These are phyloP conservation scores for Deakozyma indianensis DNA, from an alignment of 805 yeast species.

Conservation along the genomic window DNA sequence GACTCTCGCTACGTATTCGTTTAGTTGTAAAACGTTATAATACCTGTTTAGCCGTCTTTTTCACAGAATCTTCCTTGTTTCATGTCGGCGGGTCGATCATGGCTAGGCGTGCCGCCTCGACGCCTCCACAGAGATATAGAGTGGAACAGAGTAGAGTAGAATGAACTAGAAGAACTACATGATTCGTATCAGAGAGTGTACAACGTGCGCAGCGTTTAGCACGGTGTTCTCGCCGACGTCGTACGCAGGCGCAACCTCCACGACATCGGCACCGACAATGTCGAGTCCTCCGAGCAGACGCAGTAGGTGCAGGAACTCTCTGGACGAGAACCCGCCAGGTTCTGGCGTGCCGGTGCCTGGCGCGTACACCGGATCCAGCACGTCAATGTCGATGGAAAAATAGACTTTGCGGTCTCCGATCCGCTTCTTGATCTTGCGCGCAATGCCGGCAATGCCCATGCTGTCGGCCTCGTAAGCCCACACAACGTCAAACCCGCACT, in stretches of 20 bases:
- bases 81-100: no score
- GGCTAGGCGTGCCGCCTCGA: no score
- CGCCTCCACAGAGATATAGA: no score
- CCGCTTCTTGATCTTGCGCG: conserved; percentile 32
- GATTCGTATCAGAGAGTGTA: conserved; percentile 3
- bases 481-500: conserved; percentile 46
- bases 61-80: no score
- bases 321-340: conserved; percentile 36
- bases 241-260: conserved; percentile 39
- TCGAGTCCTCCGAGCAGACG: conserved; percentile 32
- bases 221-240: conserved; percentile 15
- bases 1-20: no score
- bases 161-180: no score
- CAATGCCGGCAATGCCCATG: conserved; percentile 43
- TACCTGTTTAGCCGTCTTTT: no score
- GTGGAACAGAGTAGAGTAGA: no score
- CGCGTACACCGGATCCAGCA: conserved; percentile 36
- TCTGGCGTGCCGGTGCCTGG: conserved; percentile 44
- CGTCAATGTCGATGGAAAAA: conserved; percentile 23
- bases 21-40: no score
- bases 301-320: conserved; percentile 31
- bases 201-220: not conserved
- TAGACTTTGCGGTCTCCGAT: conserved; percentile 55
- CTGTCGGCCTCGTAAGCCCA: conserved; percentile 58
- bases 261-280: conserved; percentile 37